Evolutionary conservation across 2,329 filamentous ascomycete genomes (phyloP), one percentile per base, ranked within the genome.

Genomic region (Talaromyces pinophilus): DNA sequence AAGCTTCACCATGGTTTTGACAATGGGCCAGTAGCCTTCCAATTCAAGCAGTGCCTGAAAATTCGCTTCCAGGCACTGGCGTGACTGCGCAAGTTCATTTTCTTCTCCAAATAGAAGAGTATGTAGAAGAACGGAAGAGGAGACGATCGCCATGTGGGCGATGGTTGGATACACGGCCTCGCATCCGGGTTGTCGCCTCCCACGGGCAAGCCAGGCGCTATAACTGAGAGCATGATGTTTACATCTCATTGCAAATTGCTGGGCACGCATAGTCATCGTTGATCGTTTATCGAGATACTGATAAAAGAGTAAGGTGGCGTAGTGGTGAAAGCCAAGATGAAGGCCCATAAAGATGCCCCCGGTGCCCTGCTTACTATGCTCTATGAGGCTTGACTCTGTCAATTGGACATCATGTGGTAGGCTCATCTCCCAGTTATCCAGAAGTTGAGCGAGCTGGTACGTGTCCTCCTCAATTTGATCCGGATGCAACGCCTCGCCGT

Each of bases 261-360:
- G 17, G 6, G 40, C 33, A 33, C 28, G 55, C 30, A 35, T 40
- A 54, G 62, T 67, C 38, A 68, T 25, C 10, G 19, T 25, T 25
- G 67, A 63, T n/a, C 70, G 62, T 6, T 62, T 62, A 38, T 79
- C 77, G 2, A 80, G 73, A 60, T 75, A 80, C 15, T 73, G 76
- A 64, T 78, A 81, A 61, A 75, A 80, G 11, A 81, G 72, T n/a
- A 80, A 66, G 0, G 74, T 77, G 0, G 74, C 69, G 65, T 80
- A 81, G 65, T 81, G 76, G 55, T 80, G 73, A 63, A 73, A 79
- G 0, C 74, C 77, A 0, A 80, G 64, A 62, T 80, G 78, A n/a
- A 80, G 68, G 15, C 76, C 74, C 2, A 80, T 69, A 30, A 80
- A 79, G 0, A 72, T 67, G 0, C 76, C 71, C 7, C 77, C 78